Evolutionary conservation across 306 rosid genomes (phyloP), one percentile per base, ranked within the genome.

Genomic region (Acacia confusa): DNA sequence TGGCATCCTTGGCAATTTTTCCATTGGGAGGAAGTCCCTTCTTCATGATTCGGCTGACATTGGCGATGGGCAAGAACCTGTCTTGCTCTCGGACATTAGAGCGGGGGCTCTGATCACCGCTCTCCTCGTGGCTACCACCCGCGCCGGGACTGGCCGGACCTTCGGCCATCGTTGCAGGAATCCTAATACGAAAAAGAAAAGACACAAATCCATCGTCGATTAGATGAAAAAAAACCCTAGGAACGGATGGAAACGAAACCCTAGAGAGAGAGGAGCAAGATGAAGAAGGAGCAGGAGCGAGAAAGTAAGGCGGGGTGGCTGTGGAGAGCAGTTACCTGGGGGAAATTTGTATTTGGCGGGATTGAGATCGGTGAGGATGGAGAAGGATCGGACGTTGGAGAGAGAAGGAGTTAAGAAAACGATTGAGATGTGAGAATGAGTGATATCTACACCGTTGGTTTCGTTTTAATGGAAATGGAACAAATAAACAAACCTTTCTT

Each of bases 331-430:
- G 11, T 82, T 84, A 84, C 77, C 92, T 88, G 85, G 55, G 82
- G 32, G 63, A 47, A 79, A 78, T 89, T 88, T 85, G 92, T 86
- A 81, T 72, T 90, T 88, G 94, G 97, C 97, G 98, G 84, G 98
- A 88, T 90, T 16, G 80, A 81, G 97, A 89, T 88, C 88, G 89
- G 83, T 79, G 86, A 86, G 82, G 78, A 82, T 70, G 86, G 85
- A 85, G 87, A 44, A 27, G 88, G 88, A 95, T 95, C 99, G 98
- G 98, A 96, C 98, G 98, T 94, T 96, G 98, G 95, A 93, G 90
- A 96, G 92, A 98, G 85, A 16, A 88, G 89, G 88, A 88, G 87
- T 80, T 34, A 85, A 87, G 93, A 93, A 89, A 93, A 95, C 97
- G 95, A 84, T 82, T 85, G 79, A 86, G 99, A 96, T 96, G 83